A percentile compares a stretch with the other conserved stretches of the same genome.
These are phyloP conservation scores for Pinus taeda DNA, from an alignment of 75 land plant genomes.

Conservation along the genomic window DNA sequence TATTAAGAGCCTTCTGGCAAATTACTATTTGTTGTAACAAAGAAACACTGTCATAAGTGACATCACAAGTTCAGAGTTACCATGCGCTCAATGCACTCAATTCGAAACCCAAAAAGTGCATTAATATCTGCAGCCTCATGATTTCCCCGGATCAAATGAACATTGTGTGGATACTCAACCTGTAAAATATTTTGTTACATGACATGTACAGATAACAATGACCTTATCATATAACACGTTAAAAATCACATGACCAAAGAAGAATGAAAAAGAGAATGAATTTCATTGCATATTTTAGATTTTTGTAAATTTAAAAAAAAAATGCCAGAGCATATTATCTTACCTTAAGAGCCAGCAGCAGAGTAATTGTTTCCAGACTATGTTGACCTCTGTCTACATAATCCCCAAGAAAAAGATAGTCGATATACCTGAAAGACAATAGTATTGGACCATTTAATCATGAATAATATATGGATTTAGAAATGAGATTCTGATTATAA, in stretches of 20 bases:
- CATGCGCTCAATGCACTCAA: conserved; percentile 99
- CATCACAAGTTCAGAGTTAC: conserved; percentile 29
- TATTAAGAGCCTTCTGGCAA: neutral
- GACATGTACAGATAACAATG: neutral
- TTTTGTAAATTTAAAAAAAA: neutral
- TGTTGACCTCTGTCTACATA: conserved; percentile 99
- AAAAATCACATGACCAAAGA: neutral
- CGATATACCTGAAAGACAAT: conserved; percentile 75
- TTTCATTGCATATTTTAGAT: neutral
- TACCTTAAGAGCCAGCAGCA: conserved; percentile 96
- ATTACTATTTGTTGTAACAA: neutral
- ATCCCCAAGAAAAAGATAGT: conserved; percentile 98
- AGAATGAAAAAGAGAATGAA: neutral
- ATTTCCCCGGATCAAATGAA: conserved; percentile 97
- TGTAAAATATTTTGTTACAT: conserved; percentile 12
- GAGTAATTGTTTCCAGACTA: conserved; percentile 91
- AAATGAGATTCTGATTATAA: neutral
- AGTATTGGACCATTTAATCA: conserved; percentile 10
- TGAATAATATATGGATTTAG: neutral
- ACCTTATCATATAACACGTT: neutral
- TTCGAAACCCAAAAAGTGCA: conserved; percentile 97
- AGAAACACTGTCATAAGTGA: neutral
- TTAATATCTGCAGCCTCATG: conserved; percentile 99
- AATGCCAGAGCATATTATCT: neutral
- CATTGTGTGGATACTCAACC: conserved; percentile 94